Conservation (phyloP, 805 yeast genomes). For the Blastobotrys attinorum region DNA sequence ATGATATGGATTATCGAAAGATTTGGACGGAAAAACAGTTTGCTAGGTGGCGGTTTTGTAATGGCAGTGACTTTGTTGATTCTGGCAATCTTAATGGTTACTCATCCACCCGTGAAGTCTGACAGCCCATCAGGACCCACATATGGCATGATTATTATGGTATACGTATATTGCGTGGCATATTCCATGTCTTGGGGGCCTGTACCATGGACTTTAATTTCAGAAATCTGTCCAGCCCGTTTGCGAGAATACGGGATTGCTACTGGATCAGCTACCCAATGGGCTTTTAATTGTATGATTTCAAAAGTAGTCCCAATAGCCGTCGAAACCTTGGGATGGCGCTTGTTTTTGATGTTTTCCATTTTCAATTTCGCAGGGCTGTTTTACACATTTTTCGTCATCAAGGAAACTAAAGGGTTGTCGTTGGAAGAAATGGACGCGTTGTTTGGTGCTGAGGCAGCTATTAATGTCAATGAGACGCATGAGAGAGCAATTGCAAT, state of each 20-base stretch:
- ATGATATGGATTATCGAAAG: slow-evolving; percentile 11
- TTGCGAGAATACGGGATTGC: slow-evolving; percentile 47
- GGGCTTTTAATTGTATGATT: slow-evolving; percentile 45
- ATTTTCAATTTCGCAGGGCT: slow-evolving; percentile 31
- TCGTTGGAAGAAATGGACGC: slow-evolving; percentile 73
- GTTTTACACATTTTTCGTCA: slow-evolving; percentile 53
- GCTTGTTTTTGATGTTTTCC: slow-evolving; percentile 36
- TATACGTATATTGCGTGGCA: slow-evolving; percentile 48
- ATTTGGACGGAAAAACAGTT: slow-evolving; percentile 13
- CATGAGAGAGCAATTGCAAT: slow-evolving; percentile 6
- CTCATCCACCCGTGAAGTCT: slow-evolving; percentile 12
- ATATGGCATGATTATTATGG: slow-evolving; percentile 47
- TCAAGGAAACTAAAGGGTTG: slow-evolving; percentile 70
- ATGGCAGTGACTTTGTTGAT: slow-evolving; percentile 41
- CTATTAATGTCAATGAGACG: slow-evolving; percentile 12
- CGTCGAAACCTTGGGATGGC: slow-evolving; percentile 13
- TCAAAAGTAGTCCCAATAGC: slow-evolving; percentile 28
- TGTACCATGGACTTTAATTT: slow-evolving; percentile 16
- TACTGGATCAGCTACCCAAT: slow-evolving; percentile 52
- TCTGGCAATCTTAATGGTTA: slow-evolving; percentile 39
- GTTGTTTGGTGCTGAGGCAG: slow-evolving; percentile 31
- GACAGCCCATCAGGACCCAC: slow-evolving; percentile 6
- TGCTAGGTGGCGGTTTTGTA: slow-evolving; percentile 13
- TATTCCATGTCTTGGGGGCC: slow-evolving; percentile 30
- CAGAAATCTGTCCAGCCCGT: slow-evolving; percentile 16